Evolutionary conservation across 495 filamentous ascomycete species (phyloP).

Genomic region (Parathielavia appendiculata): DNA sequence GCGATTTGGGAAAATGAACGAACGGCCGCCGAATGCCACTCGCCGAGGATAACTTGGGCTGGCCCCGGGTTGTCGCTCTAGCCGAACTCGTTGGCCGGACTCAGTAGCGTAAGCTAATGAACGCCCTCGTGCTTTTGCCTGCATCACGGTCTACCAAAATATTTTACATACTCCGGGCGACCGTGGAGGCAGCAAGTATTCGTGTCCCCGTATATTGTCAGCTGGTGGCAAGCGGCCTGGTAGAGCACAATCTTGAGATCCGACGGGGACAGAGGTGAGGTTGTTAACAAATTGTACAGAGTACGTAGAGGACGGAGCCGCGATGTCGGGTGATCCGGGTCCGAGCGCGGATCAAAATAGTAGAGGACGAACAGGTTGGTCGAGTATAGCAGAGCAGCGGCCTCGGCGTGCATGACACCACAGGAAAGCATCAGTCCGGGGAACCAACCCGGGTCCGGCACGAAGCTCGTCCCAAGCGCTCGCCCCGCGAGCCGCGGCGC

Average conservation of each 20-base stretch:
- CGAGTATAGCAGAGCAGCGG: constrained; percentile 6
- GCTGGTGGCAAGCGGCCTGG: constrained; percentile 5
- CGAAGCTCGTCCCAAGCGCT: no score
- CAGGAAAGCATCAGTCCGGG: constrained; percentile 4
- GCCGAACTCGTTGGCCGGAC: neutral
- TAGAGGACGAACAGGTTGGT: neutral
- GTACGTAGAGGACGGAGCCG: neutral
- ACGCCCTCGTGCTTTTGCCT: neutral
- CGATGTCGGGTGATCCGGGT: neutral
- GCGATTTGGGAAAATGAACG: neutral
- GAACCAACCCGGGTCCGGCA: neutral
- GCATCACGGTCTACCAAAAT: neutral
- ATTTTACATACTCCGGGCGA: neutral
- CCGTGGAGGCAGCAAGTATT: neutral
- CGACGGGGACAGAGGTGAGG: neutral
- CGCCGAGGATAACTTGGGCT: neutral
- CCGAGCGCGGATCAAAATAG: neutral
- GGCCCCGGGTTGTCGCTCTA: neutral
- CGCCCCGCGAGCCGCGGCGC: no score
- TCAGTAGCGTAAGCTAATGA: neutral
- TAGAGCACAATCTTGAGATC: neutral
- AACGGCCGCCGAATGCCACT: neutral
- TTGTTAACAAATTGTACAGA: neutral
- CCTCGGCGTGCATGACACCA: neutral
- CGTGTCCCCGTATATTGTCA: neutral